These are phyloP conservation scores for Kalmanozyma brasiliensis DNA, from an alignment of 1,284 basidiomycete species.

Conservation along the genomic window DNA sequence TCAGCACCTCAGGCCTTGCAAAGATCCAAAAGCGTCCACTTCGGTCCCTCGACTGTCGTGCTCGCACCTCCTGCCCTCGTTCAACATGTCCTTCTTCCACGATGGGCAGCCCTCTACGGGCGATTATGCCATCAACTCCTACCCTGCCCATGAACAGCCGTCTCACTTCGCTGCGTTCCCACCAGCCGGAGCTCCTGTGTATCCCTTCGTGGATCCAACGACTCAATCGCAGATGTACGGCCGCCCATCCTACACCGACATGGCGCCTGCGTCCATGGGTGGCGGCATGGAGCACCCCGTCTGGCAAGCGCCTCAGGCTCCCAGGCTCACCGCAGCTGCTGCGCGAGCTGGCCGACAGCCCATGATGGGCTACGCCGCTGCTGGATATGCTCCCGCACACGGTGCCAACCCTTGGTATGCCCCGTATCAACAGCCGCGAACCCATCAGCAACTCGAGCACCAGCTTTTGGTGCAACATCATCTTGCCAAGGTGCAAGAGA, in stretches of 20 bases:
- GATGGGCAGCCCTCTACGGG: constrained; percentile 18
- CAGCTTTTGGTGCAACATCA: constrained; percentile 54
- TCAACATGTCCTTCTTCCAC: constrained; percentile 28
- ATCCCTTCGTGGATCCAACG: constrained; percentile 18
- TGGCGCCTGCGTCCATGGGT: constrained; percentile 1
- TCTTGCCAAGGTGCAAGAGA: constrained; percentile 46
- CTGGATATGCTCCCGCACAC: constrained; percentile 21
- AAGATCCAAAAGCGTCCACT: constrained; percentile 25
- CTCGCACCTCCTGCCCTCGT: constrained; percentile 10
- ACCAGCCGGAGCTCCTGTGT: constrained; percentile 8
- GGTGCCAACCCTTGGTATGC: constrained; percentile 27
- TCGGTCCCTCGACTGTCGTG: constrained; percentile 20
- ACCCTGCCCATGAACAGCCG: constrained; percentile 27
- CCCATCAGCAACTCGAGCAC: constrained; percentile 54
- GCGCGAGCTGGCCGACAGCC: constrained; percentile 35
- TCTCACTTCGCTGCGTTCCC: constrained; percentile 6
- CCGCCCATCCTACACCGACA: constrained; percentile 20
- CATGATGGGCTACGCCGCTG: constrained; percentile 20
- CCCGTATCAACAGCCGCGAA: constrained; percentile 33
- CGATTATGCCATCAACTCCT: constrained; percentile 15
- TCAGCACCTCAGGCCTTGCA: constrained; percentile 6
- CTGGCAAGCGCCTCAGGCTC: constrained; percentile 52
- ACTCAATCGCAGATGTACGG: constrained; percentile 21
- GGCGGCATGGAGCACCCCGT: constrained; percentile 19
- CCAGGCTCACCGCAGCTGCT: constrained; percentile 41